Percentiles rank a stretch among this genome's conserved stretches.
Conservation (phyloP, 768 basidiomycete genomes). For the Tylopilus cervinicoccineus region DNA sequence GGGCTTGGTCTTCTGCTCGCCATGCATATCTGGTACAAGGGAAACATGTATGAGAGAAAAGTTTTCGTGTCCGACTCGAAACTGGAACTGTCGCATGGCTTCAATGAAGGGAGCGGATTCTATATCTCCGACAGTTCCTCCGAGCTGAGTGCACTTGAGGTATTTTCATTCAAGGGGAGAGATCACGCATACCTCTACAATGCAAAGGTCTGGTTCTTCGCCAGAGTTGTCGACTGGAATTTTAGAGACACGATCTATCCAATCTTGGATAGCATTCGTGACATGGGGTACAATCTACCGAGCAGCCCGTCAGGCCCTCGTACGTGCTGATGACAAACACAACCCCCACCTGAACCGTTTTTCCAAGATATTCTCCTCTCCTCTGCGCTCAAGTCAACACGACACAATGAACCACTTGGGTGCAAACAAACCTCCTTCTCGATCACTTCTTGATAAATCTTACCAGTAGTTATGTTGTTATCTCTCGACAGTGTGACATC, state of each 20-base stretch:
- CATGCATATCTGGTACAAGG: conserved; percentile 97
- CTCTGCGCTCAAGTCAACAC: conserved; percentile 41
- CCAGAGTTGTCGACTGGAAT: conserved; percentile 93
- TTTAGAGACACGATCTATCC: conserved; percentile 94
- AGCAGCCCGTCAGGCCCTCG: conserved; percentile 7
- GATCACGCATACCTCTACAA: conserved; percentile 74
- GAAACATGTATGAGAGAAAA: conserved; percentile 97
- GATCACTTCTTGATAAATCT: conserved; percentile 95
- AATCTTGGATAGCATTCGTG: conserved; percentile 96
- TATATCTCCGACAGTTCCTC: conserved; percentile 98
- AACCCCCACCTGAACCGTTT: conserved; percentile 84
- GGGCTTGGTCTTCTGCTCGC: conserved; percentile 98
- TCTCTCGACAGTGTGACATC: conserved; percentile 91
- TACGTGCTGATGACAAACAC: not conserved
- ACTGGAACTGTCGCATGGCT: conserved; percentile 99
- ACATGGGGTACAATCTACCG: conserved; percentile 89
- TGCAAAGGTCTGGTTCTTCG: conserved; percentile 93
- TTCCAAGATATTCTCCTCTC: conserved; percentile 87
- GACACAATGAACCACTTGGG: not conserved
- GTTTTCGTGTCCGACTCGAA: conserved; percentile 94
- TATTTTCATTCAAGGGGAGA: not conserved
- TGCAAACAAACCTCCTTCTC: conserved; percentile 78
- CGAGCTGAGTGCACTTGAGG: conserved; percentile 55
- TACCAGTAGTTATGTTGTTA: conserved; percentile 98
- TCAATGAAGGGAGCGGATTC: conserved; percentile 98